Conservation (phyloP, 805 yeast genomes). For the Grigorovia jiainica region DNA sequence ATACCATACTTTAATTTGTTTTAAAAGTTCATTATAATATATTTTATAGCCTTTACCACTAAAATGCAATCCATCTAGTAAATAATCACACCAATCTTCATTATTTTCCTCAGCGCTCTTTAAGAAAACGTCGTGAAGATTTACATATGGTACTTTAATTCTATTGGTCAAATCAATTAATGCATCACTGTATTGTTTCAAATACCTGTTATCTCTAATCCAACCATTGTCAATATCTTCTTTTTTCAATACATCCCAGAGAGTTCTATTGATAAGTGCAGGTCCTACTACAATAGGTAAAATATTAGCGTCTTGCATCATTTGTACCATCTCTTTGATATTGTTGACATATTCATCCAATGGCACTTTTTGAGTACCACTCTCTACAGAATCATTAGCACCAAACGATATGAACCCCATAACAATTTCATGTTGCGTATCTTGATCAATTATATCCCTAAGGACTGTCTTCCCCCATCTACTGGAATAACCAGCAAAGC, state of each 20-base stretch:
- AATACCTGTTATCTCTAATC: constrained; percentile 37
- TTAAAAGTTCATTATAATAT: constrained; percentile 36
- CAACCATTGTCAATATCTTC: constrained; percentile 33
- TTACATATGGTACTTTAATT: constrained; percentile 47
- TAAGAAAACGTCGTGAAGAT: constrained; percentile 39
- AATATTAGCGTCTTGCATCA: constrained; percentile 35
- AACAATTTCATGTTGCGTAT: constrained; percentile 33
- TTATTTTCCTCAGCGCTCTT: constrained; percentile 33
- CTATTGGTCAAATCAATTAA: constrained; percentile 37
- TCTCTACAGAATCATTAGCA: constrained; percentile 59
- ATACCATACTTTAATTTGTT: constrained; percentile 32
- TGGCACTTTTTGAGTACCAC: constrained; percentile 41
- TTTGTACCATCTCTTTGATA: constrained; percentile 33
- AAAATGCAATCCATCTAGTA: constrained; percentile 54
- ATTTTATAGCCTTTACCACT: constrained; percentile 44
- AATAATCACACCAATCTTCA: constrained; percentile 33
- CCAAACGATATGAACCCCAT: constrained; percentile 64
- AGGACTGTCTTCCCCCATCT: constrained; percentile 46
- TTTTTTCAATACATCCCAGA: constrained; percentile 30
- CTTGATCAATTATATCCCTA: constrained; percentile 42
- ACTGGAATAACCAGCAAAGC: constrained; percentile 69
- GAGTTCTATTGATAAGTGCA: constrained; percentile 40
- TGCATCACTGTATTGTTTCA: constrained; percentile 43
- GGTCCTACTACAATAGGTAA: constrained; percentile 56
- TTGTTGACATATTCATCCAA: constrained; percentile 42